Conservation (phyloP, 2,329 filamentous ascomycete genomes). For the Endoconidiophora polonica region DNA sequence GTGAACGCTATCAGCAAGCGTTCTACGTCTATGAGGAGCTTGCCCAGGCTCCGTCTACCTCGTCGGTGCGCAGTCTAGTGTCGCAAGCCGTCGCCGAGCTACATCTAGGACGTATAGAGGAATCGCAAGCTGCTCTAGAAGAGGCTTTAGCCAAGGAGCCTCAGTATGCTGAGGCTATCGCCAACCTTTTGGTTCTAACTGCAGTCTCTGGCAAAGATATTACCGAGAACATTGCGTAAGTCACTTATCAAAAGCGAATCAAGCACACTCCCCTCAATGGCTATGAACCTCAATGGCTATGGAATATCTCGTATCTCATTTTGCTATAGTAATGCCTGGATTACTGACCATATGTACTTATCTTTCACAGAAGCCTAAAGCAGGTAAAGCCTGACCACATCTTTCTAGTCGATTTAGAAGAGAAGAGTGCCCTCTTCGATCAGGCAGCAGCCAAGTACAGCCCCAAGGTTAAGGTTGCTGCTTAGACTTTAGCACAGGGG, state of each 20-base stretch:
- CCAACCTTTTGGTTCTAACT: conserved; percentile 67
- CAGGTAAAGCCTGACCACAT: conserved; percentile 49
- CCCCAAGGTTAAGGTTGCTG: conserved; percentile 63
- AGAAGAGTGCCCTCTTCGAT: conserved; percentile 81
- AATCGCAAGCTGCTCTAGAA: conserved; percentile 74
- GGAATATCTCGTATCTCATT: not conserved
- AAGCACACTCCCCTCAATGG: no score
- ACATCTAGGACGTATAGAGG: conserved; percentile 73
- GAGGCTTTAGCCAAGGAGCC: conserved; percentile 63
- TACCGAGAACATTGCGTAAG: conserved; percentile 44
- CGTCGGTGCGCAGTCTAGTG: conserved; percentile 59
- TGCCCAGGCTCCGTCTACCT: conserved; percentile 68
- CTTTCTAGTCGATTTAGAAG: conserved; percentile 55
- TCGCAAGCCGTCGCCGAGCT: conserved; percentile 83
- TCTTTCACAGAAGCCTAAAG: conserved; percentile 33
- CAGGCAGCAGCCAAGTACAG: conserved; percentile 73
- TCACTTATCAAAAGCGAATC: conserved; percentile 12
- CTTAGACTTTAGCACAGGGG: not conserved
- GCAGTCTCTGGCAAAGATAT: conserved; percentile 59
- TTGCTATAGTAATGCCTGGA: no score
- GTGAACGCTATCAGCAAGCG: conserved; percentile 87
- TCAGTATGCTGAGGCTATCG: conserved; percentile 55
- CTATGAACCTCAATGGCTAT: no score
- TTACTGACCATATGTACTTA: conserved; percentile 9
- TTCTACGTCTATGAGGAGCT: conserved; percentile 98